phyloP scores from a whole-genome alignment of 257 asterid genomes.

The Solanum sejunctum region DNA sequence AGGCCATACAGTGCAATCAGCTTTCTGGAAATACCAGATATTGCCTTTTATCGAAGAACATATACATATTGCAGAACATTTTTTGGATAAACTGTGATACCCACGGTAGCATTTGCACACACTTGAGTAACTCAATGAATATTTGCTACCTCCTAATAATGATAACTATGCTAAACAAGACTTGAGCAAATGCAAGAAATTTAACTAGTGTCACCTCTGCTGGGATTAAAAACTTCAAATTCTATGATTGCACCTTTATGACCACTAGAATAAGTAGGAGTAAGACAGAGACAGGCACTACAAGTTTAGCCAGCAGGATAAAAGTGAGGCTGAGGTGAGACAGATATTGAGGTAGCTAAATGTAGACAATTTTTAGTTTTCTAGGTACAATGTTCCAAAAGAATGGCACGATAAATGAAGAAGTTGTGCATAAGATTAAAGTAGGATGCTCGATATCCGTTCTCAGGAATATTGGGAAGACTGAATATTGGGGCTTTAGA shows the following conservation, averaged over 20 bases:
- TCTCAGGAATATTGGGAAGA: not conserved
- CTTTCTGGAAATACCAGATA: not conserved
- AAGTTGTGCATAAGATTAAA: not conserved
- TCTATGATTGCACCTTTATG: not conserved
- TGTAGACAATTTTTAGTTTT: not conserved
- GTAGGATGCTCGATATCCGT: not conserved
- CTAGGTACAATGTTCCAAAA: not conserved
- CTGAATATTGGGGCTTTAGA: not conserved
- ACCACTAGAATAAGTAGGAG: not conserved
- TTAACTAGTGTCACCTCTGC: not conserved
- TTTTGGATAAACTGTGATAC: not conserved
- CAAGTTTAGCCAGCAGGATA: not conserved
- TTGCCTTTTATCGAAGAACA: not conserved
- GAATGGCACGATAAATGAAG: not conserved
- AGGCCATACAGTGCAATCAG: not conserved
- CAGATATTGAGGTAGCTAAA: not conserved
- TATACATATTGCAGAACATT: not conserved
- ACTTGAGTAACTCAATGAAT: not conserved
- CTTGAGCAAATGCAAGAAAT: not conserved
- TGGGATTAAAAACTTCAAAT: not conserved
- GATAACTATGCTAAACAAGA: not conserved
- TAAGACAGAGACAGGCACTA: not conserved
- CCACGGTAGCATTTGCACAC: not conserved
- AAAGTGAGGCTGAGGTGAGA: not conserved
- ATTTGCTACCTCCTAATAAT: not conserved